These are phyloP conservation scores for Aspergillus cristatus DNA, from an alignment of 495 filamentous ascomycete species.

Conservation along the genomic window DNA sequence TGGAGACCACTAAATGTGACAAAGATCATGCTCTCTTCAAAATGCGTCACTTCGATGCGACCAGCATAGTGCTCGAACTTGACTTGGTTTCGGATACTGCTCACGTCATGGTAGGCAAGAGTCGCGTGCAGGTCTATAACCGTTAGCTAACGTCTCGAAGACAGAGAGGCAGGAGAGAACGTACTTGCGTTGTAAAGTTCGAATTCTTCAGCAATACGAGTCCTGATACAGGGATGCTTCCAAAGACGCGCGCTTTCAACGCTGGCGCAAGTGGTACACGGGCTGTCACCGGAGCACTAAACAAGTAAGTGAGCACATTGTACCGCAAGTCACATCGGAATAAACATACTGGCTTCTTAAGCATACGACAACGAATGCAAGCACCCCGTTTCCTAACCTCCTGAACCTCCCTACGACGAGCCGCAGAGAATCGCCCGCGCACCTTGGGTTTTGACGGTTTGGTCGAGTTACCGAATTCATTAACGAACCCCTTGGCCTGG, in stretches of 20 bases:
- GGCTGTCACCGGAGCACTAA: conserved; percentile 66
- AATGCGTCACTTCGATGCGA: conserved; percentile 61
- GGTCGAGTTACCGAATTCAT: conserved; percentile 46
- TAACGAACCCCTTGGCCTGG: conserved; percentile 46
- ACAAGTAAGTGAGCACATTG: conserved; percentile 6
- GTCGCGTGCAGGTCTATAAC: conserved; percentile 51
- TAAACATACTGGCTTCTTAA: conserved; percentile 61
- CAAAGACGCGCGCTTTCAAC: conserved; percentile 72
- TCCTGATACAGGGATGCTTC: conserved; percentile 71
- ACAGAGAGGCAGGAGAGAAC: conserved; percentile 7
- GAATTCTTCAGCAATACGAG: conserved; percentile 63
- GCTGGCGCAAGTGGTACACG: conserved; percentile 70
- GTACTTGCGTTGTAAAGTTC: conserved; percentile 58
- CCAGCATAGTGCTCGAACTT: conserved; percentile 49
- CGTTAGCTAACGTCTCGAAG: conserved; percentile 9
- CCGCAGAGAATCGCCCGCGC: conserved; percentile 59
- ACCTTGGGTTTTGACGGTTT: conserved; percentile 47
- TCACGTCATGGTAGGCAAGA: conserved; percentile 57
- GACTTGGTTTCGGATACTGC: conserved; percentile 46
- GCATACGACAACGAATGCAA: conserved; percentile 77
- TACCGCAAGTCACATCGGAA: not conserved
- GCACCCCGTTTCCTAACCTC: conserved; percentile 72
- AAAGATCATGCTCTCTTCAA: conserved; percentile 46
- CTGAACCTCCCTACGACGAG: conserved; percentile 67
- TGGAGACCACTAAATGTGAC: conserved; percentile 44